These are phyloP conservation scores for Phoma sp. DNA, from an alignment of 2,329 filamentous ascomycete genomes.

Conservation along the genomic window DNA sequence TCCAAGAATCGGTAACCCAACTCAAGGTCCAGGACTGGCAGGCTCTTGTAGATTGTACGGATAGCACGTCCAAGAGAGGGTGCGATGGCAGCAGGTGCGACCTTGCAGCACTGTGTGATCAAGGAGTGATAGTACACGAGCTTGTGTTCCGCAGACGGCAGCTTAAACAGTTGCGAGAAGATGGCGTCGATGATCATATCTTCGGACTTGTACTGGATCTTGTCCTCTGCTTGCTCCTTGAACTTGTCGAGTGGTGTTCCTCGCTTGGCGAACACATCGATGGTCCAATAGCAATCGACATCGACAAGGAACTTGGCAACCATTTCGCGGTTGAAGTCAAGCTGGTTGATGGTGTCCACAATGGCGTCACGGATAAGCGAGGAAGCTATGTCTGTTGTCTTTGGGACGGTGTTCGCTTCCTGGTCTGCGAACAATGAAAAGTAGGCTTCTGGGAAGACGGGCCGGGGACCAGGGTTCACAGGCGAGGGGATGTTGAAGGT, in stretches of 20 bases:
- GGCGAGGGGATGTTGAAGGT: constrained; percentile 75
- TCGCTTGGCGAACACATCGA: constrained; percentile 89
- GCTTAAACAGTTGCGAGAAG: constrained; percentile 90
- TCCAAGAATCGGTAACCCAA: constrained; percentile 87
- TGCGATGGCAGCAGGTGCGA: constrained; percentile 94
- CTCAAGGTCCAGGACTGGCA: constrained; percentile 85
- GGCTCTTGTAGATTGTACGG: constrained; percentile 83
- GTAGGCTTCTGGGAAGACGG: constrained; percentile 90
- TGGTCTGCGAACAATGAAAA: constrained; percentile 91
- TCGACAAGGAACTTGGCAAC: constrained; percentile 91
- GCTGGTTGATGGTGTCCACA: constrained; percentile 89
- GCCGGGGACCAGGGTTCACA: constrained; percentile 74
- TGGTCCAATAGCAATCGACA: constrained; percentile 91
- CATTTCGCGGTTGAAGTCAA: constrained; percentile 89
- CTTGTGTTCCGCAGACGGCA: constrained; percentile 89
- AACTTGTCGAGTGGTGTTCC: constrained; percentile 92
- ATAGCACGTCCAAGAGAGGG: constrained; percentile 93
- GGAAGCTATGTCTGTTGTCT: constrained; percentile 75
- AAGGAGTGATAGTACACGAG: constrained; percentile 96
- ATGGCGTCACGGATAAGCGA: constrained; percentile 85
- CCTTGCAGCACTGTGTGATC: constrained; percentile 93
- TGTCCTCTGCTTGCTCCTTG: constrained; percentile 67
- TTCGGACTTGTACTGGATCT: constrained; percentile 93
- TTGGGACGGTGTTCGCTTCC: constrained; percentile 87
- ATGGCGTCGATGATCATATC: constrained; percentile 97